Percentiles rank a stretch among this genome's conserved stretches.
Conservation (phyloP, 345 rosid genomes). For the Pelargonium nanum region DNA sequence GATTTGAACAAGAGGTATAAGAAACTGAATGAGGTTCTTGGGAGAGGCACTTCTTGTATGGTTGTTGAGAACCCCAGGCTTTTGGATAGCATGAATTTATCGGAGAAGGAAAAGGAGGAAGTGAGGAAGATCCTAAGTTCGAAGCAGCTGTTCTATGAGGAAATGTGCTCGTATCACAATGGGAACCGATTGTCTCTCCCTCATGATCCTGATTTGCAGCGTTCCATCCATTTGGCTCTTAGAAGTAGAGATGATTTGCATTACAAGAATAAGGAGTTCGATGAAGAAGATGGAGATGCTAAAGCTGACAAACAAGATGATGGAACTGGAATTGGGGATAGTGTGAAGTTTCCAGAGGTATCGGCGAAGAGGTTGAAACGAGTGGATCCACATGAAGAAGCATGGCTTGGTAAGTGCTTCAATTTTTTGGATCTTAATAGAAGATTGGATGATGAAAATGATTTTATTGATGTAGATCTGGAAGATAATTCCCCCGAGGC, state of each 20-base stretch:
- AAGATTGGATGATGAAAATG: too few species aligned
- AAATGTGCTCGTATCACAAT: slow-evolving; percentile 94
- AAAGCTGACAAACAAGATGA: slow-evolving; percentile 72
- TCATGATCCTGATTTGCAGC: slow-evolving; percentile 76
- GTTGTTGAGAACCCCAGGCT: slow-evolving; percentile 86
- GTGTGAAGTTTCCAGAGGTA: slow-evolving; percentile 46
- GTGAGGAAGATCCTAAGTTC: slow-evolving; percentile 78
- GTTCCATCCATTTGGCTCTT: slow-evolving; percentile 61
- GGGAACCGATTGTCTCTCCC: slow-evolving; percentile 81
- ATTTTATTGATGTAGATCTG: slow-evolving; percentile 32
- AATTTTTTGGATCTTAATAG: slow-evolving; percentile 29
- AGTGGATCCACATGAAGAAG: slow-evolving; percentile 41
- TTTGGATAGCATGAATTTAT: slow-evolving; percentile 60
- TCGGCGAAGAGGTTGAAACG: slow-evolving; percentile 56
- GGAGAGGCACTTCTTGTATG: slow-evolving; percentile 81
- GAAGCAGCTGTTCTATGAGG: slow-evolving; percentile 87
- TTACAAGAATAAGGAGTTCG: slow-evolving; percentile 44
- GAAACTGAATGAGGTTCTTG: slow-evolving; percentile 87
- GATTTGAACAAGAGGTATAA: slow-evolving; percentile 89
- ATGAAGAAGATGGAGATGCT: slow-evolving; percentile 65
- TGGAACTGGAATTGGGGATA: too few species aligned
- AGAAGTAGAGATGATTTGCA: slow-evolving; percentile 71
- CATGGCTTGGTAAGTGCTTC: slow-evolving; percentile 28
- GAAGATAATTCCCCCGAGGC: slow-evolving; percentile 26
- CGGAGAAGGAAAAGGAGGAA: slow-evolving; percentile 76